Conservation (phyloP, 1,139 yeast species). For the Saccharomyces hybrid region DNA sequence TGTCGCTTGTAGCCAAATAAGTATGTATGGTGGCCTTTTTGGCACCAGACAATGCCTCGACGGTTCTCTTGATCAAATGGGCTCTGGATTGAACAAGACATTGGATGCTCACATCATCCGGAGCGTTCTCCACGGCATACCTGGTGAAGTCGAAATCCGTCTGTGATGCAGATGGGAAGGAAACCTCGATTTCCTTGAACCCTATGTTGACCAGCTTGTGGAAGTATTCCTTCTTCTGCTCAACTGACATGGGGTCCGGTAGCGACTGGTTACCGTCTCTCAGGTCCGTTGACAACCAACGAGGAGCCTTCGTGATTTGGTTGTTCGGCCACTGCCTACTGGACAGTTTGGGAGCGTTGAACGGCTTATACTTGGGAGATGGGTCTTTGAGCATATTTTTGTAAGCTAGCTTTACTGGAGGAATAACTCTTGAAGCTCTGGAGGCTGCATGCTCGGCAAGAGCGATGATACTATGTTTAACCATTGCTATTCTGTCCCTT, state of each 20-base stretch:
- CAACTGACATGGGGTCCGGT: slow-evolving; percentile 94
- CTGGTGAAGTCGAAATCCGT: slow-evolving; percentile 94
- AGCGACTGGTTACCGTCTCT: slow-evolving; percentile 96
- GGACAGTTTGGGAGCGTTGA: slow-evolving; percentile 58
- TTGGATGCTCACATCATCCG: slow-evolving; percentile 87
- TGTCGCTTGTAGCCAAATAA: slow-evolving; percentile 85
- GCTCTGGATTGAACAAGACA: slow-evolving; percentile 90
- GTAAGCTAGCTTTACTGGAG: slow-evolving; percentile 31
- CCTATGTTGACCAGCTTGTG: slow-evolving; percentile 82
- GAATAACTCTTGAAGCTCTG: slow-evolving; percentile 22
- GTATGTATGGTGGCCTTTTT: slow-evolving; percentile 85
- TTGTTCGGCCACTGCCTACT: slow-evolving; percentile 85
- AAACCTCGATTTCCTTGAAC: slow-evolving; percentile 93
- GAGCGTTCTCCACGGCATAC: slow-evolving; percentile 85
- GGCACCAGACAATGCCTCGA: slow-evolving; percentile 84
- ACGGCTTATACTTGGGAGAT: slow-evolving; percentile 63
- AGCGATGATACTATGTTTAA: not conserved
- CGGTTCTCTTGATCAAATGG: slow-evolving; percentile 79
- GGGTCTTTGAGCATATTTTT: slow-evolving; percentile 63
- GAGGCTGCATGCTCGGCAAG: slow-evolving; percentile 8
- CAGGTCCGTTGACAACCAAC: slow-evolving; percentile 94
- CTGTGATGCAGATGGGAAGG: slow-evolving; percentile 94
- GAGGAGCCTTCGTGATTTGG: slow-evolving; percentile 70
- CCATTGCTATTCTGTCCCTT: not conserved
- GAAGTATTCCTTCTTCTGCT: slow-evolving; percentile 83